Conservation (phyloP, 306 rosid genomes). For the Ammopiptanthus mongolicus region DNA sequence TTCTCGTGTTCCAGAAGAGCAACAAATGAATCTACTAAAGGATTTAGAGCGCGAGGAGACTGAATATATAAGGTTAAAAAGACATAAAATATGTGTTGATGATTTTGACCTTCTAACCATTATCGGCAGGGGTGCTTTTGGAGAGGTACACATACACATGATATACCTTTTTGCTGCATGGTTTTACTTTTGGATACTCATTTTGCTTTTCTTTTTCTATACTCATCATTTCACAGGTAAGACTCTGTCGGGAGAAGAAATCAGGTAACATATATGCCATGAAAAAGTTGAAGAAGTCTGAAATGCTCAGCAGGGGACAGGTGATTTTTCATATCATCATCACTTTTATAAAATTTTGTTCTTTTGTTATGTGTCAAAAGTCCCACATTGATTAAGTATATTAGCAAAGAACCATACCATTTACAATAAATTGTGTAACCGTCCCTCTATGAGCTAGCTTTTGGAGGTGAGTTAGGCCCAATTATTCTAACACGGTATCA, state of each 20-base stretch:
- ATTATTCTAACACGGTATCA: no score
- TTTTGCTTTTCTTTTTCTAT: neutral
- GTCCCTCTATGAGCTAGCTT: no score
- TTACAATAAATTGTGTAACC: no score
- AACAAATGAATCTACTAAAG: slow-evolving; percentile 65
- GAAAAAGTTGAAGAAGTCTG: slow-evolving; percentile 50
- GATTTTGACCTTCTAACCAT: slow-evolving; percentile 86
- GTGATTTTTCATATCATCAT: slow-evolving; percentile 18
- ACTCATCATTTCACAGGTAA: slow-evolving; percentile 26
- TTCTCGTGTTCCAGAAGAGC: slow-evolving; percentile 70
- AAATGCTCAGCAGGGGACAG: slow-evolving; percentile 51
- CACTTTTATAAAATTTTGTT: neutral
- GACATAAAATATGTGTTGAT: slow-evolving; percentile 84
- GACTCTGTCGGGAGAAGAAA: slow-evolving; percentile 38
- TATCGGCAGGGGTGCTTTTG: slow-evolving; percentile 96
- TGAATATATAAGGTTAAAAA: slow-evolving; percentile 68
- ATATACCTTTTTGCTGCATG: neutral
- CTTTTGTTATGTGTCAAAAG: no score
- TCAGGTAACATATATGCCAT: slow-evolving; percentile 44
- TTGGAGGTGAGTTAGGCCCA: no score
- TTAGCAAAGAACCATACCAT: no score
- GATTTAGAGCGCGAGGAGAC: slow-evolving; percentile 92
- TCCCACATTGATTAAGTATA: no score
- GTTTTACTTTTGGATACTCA: neutral
- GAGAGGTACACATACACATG: slow-evolving; percentile 70